Percentiles rank a stretch among this genome's conserved stretches.
Conservation (phyloP, 805 yeast genomes). For the Huiozyma sinensis region DNA sequence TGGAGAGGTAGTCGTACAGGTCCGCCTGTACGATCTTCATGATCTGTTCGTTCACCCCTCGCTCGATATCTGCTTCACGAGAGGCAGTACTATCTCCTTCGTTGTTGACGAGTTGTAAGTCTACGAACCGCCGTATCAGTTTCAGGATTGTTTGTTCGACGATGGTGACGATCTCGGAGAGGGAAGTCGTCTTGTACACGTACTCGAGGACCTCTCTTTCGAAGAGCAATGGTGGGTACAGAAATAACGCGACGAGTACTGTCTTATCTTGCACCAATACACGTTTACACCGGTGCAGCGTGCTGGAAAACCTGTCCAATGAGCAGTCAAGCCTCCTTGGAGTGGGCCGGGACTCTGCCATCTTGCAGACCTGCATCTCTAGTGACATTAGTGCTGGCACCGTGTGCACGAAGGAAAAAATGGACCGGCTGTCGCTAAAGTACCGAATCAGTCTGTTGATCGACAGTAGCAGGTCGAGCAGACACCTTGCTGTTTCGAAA, state of each 20-base stretch:
- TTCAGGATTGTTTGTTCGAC: slow-evolving; percentile 5
- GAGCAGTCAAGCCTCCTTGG: slow-evolving; percentile 4
- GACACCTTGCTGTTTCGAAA: slow-evolving; percentile 2
- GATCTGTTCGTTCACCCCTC: slow-evolving; percentile 1
- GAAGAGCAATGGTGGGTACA: slow-evolving; percentile 11
- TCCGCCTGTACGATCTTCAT: slow-evolving; percentile 9
- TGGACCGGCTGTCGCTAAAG: slow-evolving; percentile 5
- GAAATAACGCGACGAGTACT: slow-evolving; percentile 9
- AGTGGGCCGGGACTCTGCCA: no score
- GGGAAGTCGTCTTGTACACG: slow-evolving; percentile 9
- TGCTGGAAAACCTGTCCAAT: slow-evolving; percentile 5
- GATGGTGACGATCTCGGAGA: slow-evolving; percentile 12
- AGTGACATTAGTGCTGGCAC: slow-evolving; percentile 6
- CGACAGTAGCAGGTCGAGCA: slow-evolving; percentile 4
- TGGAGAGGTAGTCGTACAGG: slow-evolving; percentile 11
- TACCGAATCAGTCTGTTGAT: slow-evolving; percentile 8
- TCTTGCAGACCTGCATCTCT: slow-evolving; percentile 1
- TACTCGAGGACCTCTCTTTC: slow-evolving; percentile 12
- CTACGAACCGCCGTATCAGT: slow-evolving; percentile 7
- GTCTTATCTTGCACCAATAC: slow-evolving; percentile 8
- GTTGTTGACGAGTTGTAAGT: background rate
- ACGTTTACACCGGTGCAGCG: slow-evolving; percentile 3
- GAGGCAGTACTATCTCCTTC: background rate
- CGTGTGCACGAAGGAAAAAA: slow-evolving; percentile 7
- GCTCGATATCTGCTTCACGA: background rate